A percentile compares a stretch with the other conserved stretches of the same genome.
Conservation (phyloP, 2,329 filamentous ascomycete species). For the Trichoderma semiorbis region DNA sequence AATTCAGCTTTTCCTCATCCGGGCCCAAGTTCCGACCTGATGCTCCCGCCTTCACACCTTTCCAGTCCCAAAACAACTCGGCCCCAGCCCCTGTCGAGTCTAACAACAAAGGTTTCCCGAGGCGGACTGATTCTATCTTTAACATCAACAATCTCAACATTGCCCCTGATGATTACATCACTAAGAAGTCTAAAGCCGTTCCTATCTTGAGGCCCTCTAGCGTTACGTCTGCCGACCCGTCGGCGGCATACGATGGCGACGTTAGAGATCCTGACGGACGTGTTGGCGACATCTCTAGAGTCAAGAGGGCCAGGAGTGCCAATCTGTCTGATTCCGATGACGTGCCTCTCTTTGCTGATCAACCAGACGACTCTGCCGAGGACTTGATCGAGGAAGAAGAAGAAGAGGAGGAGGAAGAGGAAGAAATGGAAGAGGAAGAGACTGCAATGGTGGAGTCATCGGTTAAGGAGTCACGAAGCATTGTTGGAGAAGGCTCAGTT, state of each 20-base stretch:
- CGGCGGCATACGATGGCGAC: constrained; percentile 21
- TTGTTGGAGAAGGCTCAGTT: constrained; percentile 30
- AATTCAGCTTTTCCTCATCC: constrained; percentile 66
- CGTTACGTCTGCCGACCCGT: constrained; percentile 23
- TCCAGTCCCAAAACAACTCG: constrained; percentile 45
- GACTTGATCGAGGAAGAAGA: constrained; percentile 21
- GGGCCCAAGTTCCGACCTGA: constrained; percentile 70
- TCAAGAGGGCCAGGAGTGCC: constrained; percentile 69
- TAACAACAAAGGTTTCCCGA: constrained; percentile 41
- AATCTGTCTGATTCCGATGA: constrained; percentile 63
- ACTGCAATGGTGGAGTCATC: constrained; percentile 22
- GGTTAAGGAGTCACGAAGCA: constrained; percentile 24
- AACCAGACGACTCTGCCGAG: constrained; percentile 30
- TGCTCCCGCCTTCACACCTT: constrained; percentile 72
- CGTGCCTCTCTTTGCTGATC: constrained; percentile 70
- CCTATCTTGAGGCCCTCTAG: constrained; percentile 70
- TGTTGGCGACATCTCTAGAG: constrained; percentile 60
- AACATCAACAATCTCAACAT: constrained; percentile 58
- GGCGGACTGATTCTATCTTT: constrained; percentile 58
- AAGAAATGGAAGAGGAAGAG: constrained; percentile 19
- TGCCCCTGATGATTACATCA: constrained; percentile 51
- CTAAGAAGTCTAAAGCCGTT: constrained; percentile 75
- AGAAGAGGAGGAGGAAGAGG: background rate
- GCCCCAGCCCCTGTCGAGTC: constrained; percentile 42
- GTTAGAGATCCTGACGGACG: constrained; percentile 51